These are phyloP conservation scores for Coniochaeta sp. DNA, from an alignment of 2,329 filamentous ascomycete genomes.

Conservation along the genomic window DNA sequence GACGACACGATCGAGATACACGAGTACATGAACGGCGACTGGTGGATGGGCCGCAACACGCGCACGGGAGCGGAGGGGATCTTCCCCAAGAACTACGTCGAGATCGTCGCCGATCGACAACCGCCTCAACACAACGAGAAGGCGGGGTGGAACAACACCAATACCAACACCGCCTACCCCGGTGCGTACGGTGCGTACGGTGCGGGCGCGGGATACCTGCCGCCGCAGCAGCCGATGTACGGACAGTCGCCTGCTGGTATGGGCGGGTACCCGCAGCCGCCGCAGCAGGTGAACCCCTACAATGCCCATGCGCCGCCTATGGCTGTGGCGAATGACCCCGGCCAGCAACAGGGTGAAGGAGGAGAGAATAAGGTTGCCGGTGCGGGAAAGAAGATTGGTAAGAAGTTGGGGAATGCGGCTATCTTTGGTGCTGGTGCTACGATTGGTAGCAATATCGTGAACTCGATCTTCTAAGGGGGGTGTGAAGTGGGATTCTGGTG, in stretches of 20 bases:
- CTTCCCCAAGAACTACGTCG: slow-evolving; percentile 88
- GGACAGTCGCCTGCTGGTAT: slow-evolving; percentile 29
- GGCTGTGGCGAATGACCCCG: slow-evolving; percentile 58
- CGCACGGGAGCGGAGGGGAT: slow-evolving; percentile 83
- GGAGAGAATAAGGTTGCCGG: slow-evolving; percentile 59
- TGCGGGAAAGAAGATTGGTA: slow-evolving; percentile 90
- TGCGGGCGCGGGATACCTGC: slow-evolving; percentile 9
- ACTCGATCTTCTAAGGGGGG: slow-evolving; percentile 68
- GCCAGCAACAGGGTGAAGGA: slow-evolving; percentile 33
- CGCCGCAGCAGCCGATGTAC: slow-evolving; percentile 26
- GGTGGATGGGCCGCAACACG: slow-evolving; percentile 88
- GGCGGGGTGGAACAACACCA: slow-evolving; percentile 11
- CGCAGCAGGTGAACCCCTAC: slow-evolving; percentile 52
- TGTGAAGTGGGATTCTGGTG: not conserved
- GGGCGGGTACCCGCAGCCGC: slow-evolving; percentile 32
- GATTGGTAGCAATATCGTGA: slow-evolving; percentile 83
- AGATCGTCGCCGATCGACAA: slow-evolving; percentile 48
- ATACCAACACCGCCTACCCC: slow-evolving; percentile 8
- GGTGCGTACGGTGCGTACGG: not conserved
- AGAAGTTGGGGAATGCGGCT: slow-evolving; percentile 79
- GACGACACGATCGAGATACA: slow-evolving; percentile 75
- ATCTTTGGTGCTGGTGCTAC: slow-evolving; percentile 92
- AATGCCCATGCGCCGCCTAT: slow-evolving; percentile 67
- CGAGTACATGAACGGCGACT: slow-evolving; percentile 94
- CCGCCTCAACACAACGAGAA: slow-evolving; percentile 25